A percentile compares a stretch with the other conserved stretches of the same genome.
These are phyloP conservation scores for Plasmodium chabaudi DNA, from an alignment of 169 alveolate genomes.

Conservation along the genomic window DNA sequence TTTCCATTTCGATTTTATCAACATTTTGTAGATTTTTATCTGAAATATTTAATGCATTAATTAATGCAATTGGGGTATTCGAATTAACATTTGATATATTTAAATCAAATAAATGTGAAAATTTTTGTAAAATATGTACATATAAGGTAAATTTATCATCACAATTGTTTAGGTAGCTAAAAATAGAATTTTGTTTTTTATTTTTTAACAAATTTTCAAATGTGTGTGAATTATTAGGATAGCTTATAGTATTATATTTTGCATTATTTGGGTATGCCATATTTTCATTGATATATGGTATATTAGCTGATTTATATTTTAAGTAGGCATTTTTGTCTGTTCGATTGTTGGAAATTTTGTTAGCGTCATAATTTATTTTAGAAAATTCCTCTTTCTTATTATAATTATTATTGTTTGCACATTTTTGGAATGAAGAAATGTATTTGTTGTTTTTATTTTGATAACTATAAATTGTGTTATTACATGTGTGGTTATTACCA, in stretches of 20 bases:
- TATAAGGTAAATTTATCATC: constrained; percentile 39
- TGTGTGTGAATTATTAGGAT: neutral
- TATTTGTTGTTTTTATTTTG: neutral
- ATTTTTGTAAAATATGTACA: constrained; percentile 51
- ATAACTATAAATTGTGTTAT: neutral
- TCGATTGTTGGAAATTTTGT: neutral
- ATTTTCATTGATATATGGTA: constrained; percentile 14
- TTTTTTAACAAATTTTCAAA: constrained; percentile 16
- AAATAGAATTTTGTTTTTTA: constrained; percentile 66
- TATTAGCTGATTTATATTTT: constrained; percentile 12
- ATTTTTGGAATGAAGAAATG: neutral
- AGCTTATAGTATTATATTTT: neutral
- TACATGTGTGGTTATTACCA: neutral
- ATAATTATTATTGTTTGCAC: too few relatives aligned
- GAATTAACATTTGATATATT: constrained; percentile 31
- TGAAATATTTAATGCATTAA: neutral
- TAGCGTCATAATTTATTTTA: too few relatives aligned
- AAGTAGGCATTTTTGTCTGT: constrained; percentile 4
- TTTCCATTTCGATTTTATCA: neutral
- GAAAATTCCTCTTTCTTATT: too few relatives aligned
- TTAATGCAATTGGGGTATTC: neutral
- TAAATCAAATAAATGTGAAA: constrained; percentile 34
- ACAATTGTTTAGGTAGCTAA: constrained; percentile 37
- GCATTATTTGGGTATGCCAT: neutral
- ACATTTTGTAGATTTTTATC: neutral